Evolutionary conservation across 352 stramenopile genomes (phyloP).

Genomic region (Phytophthora sp.): DNA sequence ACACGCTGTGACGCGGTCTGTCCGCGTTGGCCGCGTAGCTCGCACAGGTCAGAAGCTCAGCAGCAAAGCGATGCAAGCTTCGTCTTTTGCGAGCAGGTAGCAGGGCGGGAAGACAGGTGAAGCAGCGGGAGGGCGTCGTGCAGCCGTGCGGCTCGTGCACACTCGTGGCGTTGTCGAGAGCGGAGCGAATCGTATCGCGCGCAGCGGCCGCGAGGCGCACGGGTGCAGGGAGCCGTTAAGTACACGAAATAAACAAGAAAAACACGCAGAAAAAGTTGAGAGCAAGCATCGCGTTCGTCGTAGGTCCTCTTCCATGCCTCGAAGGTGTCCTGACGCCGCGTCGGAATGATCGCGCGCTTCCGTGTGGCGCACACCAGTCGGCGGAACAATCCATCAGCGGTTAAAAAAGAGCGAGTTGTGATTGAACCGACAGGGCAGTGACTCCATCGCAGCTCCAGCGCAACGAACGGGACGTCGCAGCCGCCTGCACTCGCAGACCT

Average conservation of each 20-base stretch:
- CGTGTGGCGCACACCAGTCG: neutral
- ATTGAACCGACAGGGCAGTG: constrained; percentile 7
- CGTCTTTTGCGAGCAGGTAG: no score
- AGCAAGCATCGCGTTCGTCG: neutral
- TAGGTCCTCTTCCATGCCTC: neutral
- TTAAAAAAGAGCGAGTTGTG: constrained; percentile 30
- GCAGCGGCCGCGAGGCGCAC: neutral
- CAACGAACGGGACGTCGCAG: constrained; percentile 9
- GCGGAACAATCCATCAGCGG: constrained; percentile 14
- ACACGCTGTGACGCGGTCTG: no score
- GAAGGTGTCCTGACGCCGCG: neutral
- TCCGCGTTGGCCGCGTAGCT: neutral
- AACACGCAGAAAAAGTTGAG: constrained; percentile 20
- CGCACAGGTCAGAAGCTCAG: neutral
- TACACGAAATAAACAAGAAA: constrained; percentile 28
- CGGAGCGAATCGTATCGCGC: neutral
- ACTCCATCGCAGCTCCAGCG: constrained; percentile 1
- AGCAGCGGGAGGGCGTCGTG: constrained; percentile 3
- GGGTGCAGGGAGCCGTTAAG: constrained; percentile 1
- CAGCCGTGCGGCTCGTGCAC: constrained; percentile 7
- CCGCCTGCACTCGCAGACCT: constrained; percentile 12
- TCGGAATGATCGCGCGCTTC: neutral
- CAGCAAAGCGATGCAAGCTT: no score
- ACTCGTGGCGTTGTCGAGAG: neutral
- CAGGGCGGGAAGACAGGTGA: constrained; percentile 1